A percentile compares a stretch with the other conserved stretches of the same genome.
These are phyloP conservation scores for Mycena kentingensis DNA, from an alignment of 768 basidiomycete genomes.

Conservation along the genomic window DNA sequence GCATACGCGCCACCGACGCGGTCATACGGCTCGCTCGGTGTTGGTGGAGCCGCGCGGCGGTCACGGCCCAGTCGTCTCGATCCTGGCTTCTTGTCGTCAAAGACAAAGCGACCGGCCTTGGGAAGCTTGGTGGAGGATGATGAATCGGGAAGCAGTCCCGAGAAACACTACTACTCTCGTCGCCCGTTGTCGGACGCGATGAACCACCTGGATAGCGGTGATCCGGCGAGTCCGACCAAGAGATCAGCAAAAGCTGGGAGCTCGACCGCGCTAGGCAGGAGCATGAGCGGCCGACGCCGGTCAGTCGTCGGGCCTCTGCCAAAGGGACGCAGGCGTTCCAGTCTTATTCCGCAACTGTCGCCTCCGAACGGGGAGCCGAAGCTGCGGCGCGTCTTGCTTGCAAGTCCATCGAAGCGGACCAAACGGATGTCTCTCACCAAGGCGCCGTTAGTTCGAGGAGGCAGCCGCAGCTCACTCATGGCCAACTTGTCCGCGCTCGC, in stretches of 20 bases:
- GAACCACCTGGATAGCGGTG: slow-evolving; percentile 45
- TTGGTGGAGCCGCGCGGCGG: slow-evolving; percentile 41
- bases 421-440: slow-evolving; percentile 59
- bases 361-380: slow-evolving; percentile 44
- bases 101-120: slow-evolving; percentile 47
- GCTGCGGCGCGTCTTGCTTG: slow-evolving; percentile 45
- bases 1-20: slow-evolving; percentile 37
- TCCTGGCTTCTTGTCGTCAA: slow-evolving; percentile 65
- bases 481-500: slow-evolving; percentile 35
- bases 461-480: slow-evolving; percentile 25
- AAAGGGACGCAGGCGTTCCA: slow-evolving; percentile 75
- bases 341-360: slow-evolving; percentile 73
- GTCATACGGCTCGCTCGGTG: slow-evolving; percentile 31
- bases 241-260: slow-evolving; percentile 34
- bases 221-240: slow-evolving; percentile 37
- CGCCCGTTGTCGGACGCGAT: slow-evolving; percentile 67
- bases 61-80: slow-evolving; percentile 70
- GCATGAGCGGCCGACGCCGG: slow-evolving; percentile 52
- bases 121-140: slow-evolving; percentile 74
- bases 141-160: slow-evolving; percentile 46
- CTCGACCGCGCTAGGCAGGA: slow-evolving; percentile 24
- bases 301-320: slow-evolving; percentile 80
- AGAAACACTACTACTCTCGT: slow-evolving; percentile 29
- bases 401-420: slow-evolving; percentile 61
- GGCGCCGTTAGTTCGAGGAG: slow-evolving; percentile 23